phyloP scores from a whole-genome alignment of 1,284 basidiomycete genomes.

The Cerrena zonata region DNA sequence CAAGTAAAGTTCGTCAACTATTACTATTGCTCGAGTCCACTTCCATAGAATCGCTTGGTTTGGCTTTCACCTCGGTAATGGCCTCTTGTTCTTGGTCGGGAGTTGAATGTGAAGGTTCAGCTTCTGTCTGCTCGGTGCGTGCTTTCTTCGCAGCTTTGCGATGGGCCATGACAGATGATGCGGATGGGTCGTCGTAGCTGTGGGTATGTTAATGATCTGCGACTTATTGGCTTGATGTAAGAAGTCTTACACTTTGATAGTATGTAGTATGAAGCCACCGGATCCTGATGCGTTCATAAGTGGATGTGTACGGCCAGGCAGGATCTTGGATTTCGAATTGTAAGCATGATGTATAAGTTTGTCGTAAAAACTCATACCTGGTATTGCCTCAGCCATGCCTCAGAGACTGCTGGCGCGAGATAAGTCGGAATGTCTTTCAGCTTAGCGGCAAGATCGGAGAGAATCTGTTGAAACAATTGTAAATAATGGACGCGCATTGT shows the following conservation, averaged over 20 bases:
- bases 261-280: conserved; percentile 83
- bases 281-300: conserved; percentile 88
- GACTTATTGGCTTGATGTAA: neutral
- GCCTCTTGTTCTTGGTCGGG: neutral
- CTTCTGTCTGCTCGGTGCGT: conserved; percentile 3
- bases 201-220: neutral
- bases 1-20: too few species aligned
- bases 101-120: neutral
- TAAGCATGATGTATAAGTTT: too few species aligned
- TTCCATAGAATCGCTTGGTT: neutral
- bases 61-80: neutral
- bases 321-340: too few species aligned
- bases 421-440: conserved; percentile 66
- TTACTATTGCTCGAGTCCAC: neutral
- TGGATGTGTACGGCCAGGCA: conserved; percentile 94
- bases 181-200: conserved; percentile 66
- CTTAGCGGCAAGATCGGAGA: conserved; percentile 73
- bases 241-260: conserved; percentile 70
- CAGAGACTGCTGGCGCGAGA: conserved; percentile 77
- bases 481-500: neutral
- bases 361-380: conserved; percentile 53
- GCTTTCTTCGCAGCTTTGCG: conserved; percentile 27
- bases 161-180: conserved; percentile 43
- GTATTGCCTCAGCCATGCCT: conserved; percentile 87
- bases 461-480: conserved; percentile 36